A percentile compares a stretch with the other conserved stretches of the same genome.
Evolutionary conservation across 352 stramenopile species (phyloP).

Genomic region (Paralagenidium karlingii): DNA sequence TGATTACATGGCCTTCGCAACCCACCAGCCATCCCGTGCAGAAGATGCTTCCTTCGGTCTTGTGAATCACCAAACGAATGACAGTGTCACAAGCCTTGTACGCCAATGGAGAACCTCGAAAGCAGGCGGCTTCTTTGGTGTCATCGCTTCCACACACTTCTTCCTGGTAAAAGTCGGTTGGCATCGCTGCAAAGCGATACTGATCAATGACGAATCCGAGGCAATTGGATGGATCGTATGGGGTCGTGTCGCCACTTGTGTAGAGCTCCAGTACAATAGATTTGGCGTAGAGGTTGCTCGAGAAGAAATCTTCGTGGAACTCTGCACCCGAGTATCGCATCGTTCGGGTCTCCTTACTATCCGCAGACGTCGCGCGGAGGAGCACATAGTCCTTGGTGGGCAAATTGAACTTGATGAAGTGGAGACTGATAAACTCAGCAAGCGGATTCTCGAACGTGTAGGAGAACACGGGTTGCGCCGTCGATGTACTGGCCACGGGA

Average conservation of each 20-base stretch:
- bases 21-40: slow-evolving; percentile 68
- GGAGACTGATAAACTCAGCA: slow-evolving; percentile 42
- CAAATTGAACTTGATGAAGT: slow-evolving; percentile 57
- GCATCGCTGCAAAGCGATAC: slow-evolving; percentile 24
- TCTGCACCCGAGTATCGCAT: slow-evolving; percentile 24
- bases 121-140: slow-evolving; percentile 47
- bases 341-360: slow-evolving; percentile 12
- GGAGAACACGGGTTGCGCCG: slow-evolving; percentile 13
- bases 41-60: slow-evolving; percentile 28
- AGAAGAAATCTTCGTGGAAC: slow-evolving; percentile 16
- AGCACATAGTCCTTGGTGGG: slow-evolving; percentile 38
- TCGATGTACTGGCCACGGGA: slow-evolving; percentile 3
- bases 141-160: slow-evolving; percentile 50
- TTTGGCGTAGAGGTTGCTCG: slow-evolving; percentile 17
- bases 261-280: slow-evolving; percentile 38
- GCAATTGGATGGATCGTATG: slow-evolving; percentile 14
- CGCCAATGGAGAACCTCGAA: slow-evolving; percentile 11
- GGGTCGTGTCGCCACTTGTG: slow-evolving; percentile 8
- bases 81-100: slow-evolving; percentile 23
- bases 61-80: slow-evolving; percentile 50
- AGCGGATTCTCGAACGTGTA: slow-evolving; percentile 27
- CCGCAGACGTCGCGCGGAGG: slow-evolving; percentile 15
- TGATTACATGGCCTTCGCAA: slow-evolving; percentile 63
- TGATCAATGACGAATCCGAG: slow-evolving; percentile 35
- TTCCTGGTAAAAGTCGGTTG: slow-evolving; percentile 16